A percentile compares a stretch with the other conserved stretches of the same genome.
Evolutionary conservation across 768 basidiomycete species (phyloP).

Genomic region (Lepiota brunneoincarnata): DNA sequence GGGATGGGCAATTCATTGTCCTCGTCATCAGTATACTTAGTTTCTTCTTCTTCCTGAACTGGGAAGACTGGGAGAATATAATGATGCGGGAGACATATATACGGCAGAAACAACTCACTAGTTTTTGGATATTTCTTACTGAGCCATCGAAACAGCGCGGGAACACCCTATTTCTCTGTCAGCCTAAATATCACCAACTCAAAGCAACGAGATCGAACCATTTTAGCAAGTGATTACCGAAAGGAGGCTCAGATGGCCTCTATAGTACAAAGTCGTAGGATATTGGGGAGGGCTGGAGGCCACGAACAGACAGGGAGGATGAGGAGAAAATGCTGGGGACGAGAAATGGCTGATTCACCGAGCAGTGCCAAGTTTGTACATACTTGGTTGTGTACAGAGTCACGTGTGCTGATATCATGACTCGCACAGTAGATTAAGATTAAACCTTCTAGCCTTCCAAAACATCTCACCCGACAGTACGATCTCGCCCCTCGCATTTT

Average conservation of each 20-base stretch:
- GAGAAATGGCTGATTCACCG: constrained; percentile 2
- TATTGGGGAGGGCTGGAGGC: neutral
- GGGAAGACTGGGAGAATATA: constrained; percentile 49
- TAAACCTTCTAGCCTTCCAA: neutral
- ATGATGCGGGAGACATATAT: neutral
- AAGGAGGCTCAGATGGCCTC: neutral
- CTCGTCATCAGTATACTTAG: constrained; percentile 60
- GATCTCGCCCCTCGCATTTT: neutral
- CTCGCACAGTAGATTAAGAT: constrained; percentile 2
- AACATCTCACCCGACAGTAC: neutral
- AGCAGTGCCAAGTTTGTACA: constrained; percentile 7
- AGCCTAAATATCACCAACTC: neutral
- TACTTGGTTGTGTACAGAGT: neutral
- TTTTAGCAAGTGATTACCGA: neutral
- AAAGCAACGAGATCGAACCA: constrained; percentile 2
- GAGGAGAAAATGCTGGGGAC: neutral
- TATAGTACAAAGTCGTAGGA: neutral
- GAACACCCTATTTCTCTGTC: constrained; percentile 72
- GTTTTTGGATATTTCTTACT: constrained; percentile 99
- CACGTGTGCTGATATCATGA: constrained; percentile 10
- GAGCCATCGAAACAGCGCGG: constrained; percentile 96
- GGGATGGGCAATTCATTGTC: constrained; percentile 72
- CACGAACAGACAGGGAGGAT: neutral
- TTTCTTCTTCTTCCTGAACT: constrained; percentile 84
- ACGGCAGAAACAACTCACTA: constrained; percentile 44